phyloP scores from a whole-genome alignment of 2,329 filamentous ascomycete species.

The Huntiella abstrusa region DNA sequence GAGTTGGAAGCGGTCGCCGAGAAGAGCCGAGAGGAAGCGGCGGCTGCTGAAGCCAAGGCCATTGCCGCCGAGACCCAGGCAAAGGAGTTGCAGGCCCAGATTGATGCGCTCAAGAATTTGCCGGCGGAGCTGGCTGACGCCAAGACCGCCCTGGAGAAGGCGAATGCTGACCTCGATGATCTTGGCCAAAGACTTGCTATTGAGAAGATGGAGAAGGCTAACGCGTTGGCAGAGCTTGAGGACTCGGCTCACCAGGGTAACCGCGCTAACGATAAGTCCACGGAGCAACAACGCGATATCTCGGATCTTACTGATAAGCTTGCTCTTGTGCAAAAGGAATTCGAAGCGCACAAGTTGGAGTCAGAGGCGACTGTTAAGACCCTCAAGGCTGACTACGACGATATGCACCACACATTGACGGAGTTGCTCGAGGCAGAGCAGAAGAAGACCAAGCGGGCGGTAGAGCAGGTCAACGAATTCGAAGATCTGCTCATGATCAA shows the following conservation, averaged over 20 bases:
- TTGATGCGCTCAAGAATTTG: conserved; percentile 33
- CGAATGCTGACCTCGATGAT: conserved; percentile 24
- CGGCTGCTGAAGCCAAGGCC: conserved; percentile 20
- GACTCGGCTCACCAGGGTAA: conserved; percentile 34
- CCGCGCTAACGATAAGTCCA: conserved; percentile 29
- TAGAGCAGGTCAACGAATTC: conserved; percentile 28
- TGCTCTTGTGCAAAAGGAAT: conserved; percentile 30
- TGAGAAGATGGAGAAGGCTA: conserved; percentile 41
- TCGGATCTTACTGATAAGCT: conserved; percentile 23
- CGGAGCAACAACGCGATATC: conserved; percentile 21
- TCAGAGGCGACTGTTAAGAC: conserved; percentile 34
- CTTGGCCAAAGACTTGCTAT: conserved; percentile 35
- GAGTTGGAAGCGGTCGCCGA: conserved; percentile 7
- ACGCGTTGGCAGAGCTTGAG: conserved; percentile 35
- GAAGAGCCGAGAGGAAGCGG: conserved; percentile 2
- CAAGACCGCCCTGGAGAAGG: conserved; percentile 8
- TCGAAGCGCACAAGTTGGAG: conserved; percentile 32
- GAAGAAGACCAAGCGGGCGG: conserved; percentile 24
- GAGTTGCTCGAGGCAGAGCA: conserved; percentile 40
- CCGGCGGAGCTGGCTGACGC: conserved; percentile 4
- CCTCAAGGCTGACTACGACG: conserved; percentile 39
- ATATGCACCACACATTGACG: conserved; percentile 44
- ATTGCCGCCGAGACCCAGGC: conserved; percentile 18
- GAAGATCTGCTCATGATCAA: conserved; percentile 39
- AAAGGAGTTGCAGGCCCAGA: conserved; percentile 31